phyloP scores from a whole-genome alignment of 2,329 filamentous ascomycete genomes.

The Ambrosiella cleistominuta region DNA sequence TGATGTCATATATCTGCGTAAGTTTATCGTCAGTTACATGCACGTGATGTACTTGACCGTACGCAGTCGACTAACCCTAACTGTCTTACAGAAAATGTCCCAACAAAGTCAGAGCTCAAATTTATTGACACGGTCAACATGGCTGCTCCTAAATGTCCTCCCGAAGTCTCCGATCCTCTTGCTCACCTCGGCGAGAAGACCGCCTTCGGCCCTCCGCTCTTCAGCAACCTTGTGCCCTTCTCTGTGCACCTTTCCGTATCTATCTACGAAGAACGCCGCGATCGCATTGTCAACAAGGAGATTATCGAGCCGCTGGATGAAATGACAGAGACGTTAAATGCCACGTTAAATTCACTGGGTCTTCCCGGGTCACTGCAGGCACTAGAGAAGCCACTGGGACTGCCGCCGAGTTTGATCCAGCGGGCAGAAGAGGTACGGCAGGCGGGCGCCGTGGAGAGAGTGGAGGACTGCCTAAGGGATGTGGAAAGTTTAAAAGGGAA shows the following conservation, averaged over 20 bases:
- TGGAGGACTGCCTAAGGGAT: slow-evolving; percentile 69
- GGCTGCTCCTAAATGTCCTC: slow-evolving; percentile 63
- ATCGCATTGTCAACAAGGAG: slow-evolving; percentile 75
- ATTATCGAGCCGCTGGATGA: slow-evolving; percentile 72
- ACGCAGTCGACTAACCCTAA: background rate
- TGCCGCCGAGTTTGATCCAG: slow-evolving; percentile 69
- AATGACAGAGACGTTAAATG: slow-evolving; percentile 63
- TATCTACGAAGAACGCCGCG: slow-evolving; percentile 82
- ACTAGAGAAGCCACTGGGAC: slow-evolving; percentile 78
- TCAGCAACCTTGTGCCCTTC: slow-evolving; percentile 84
- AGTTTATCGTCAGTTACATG: slow-evolving; percentile 15
- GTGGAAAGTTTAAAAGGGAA: slow-evolving; percentile 76
- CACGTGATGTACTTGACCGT: too few species aligned
- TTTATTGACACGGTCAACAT: slow-evolving; percentile 75
- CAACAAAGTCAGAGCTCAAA: slow-evolving; percentile 74
- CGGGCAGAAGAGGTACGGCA: slow-evolving; percentile 91
- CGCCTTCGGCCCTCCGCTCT: slow-evolving; percentile 69
- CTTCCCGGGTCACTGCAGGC: slow-evolving; percentile 87
- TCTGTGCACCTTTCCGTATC: slow-evolving; percentile 88
- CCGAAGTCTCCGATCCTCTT: slow-evolving; percentile 64
- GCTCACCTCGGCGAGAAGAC: slow-evolving; percentile 63
- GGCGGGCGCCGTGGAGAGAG: slow-evolving; percentile 62
- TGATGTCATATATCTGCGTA: slow-evolving; percentile 79
- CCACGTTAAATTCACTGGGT: slow-evolving; percentile 63
- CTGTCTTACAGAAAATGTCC: slow-evolving; percentile 46